Evolutionary conservation across 352 stramenopile species (phyloP).

Genomic region (Globisporangium nodosum): DNA sequence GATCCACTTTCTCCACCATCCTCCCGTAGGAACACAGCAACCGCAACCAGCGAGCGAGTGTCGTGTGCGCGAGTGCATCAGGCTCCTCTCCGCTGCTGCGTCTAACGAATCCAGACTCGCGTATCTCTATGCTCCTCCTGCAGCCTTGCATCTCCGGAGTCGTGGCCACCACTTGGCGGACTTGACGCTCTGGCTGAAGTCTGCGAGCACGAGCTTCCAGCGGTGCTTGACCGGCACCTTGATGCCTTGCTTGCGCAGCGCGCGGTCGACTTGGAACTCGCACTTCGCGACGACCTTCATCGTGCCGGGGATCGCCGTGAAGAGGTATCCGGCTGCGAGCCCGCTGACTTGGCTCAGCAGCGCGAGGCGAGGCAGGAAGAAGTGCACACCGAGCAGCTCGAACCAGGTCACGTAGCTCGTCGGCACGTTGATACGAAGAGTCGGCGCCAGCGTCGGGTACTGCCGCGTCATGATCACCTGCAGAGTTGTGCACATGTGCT

Average conservation of each 20-base stretch:
- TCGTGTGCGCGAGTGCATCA: background rate
- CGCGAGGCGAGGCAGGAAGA: slow-evolving; percentile 35
- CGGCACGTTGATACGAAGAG: slow-evolving; percentile 19
- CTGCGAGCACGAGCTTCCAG: slow-evolving; percentile 10
- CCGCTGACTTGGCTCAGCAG: slow-evolving; percentile 51
- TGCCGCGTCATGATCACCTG: slow-evolving; percentile 19
- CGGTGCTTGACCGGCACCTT: slow-evolving; percentile 12
- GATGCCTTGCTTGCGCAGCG: slow-evolving; percentile 9
- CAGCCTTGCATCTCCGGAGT: slow-evolving; percentile 4
- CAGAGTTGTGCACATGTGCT: too few relatives aligned
- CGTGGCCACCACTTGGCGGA: slow-evolving; percentile 9
- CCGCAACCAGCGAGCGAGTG: background rate
- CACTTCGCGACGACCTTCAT: slow-evolving; percentile 7
- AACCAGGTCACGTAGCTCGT: slow-evolving; percentile 47
- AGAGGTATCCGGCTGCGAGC: slow-evolving; percentile 31
- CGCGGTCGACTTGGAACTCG: slow-evolving; percentile 1
- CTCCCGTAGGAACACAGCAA: too few relatives aligned
- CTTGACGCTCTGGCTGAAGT: slow-evolving; percentile 4
- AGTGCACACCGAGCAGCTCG: slow-evolving; percentile 43
- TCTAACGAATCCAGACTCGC: background rate
- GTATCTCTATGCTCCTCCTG: background rate
- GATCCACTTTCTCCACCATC: too few relatives aligned
- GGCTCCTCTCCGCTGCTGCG: background rate
- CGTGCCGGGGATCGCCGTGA: slow-evolving; percentile 7
- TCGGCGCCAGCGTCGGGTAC: slow-evolving; percentile 20